Conservation (phyloP, 1,284 basidiomycete genomes). For the Phlebopus sp. region DNA sequence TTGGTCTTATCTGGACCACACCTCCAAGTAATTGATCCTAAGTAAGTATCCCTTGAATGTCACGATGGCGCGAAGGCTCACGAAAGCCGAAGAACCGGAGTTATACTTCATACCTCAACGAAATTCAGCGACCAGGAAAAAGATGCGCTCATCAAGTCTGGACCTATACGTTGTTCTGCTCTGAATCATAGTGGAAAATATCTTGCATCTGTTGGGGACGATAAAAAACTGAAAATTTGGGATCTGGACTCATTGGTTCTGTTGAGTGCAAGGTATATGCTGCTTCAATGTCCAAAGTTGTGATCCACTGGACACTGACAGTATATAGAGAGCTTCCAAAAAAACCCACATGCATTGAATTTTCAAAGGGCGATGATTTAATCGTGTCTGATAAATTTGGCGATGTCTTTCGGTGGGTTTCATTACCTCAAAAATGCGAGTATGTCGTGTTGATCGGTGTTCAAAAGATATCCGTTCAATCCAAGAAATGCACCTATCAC, state of each 20-base stretch:
- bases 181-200: conserved; percentile 47
- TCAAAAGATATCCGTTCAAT: conserved; percentile 50
- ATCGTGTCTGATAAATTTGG: conserved; percentile 85
- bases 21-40: conserved; percentile 52
- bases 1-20: conserved; percentile 57
- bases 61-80: conserved; percentile 8
- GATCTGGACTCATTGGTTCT: conserved; percentile 53
- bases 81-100: conserved; percentile 47
- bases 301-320: conserved; percentile 17
- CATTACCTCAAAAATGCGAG: neutral
- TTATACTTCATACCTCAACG: conserved; percentile 46
- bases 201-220: conserved; percentile 69
- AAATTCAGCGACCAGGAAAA: conserved; percentile 32
- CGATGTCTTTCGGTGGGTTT: conserved; percentile 70
- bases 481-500: conserved; percentile 18
- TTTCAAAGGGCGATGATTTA: conserved; percentile 59
- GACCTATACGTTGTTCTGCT: conserved; percentile 61
- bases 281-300: neutral
- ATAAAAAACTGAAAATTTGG: conserved; percentile 81
- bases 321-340: conserved; percentile 68
- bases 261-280: conserved; percentile 58
- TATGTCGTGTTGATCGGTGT: neutral
- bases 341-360: conserved; percentile 62
- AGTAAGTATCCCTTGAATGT: conserved; percentile 34
- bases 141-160: conserved; percentile 42